These are phyloP conservation scores for Coelastrella sp. DNA, from an alignment of 139 green algal genomes.

Conservation along the genomic window DNA sequence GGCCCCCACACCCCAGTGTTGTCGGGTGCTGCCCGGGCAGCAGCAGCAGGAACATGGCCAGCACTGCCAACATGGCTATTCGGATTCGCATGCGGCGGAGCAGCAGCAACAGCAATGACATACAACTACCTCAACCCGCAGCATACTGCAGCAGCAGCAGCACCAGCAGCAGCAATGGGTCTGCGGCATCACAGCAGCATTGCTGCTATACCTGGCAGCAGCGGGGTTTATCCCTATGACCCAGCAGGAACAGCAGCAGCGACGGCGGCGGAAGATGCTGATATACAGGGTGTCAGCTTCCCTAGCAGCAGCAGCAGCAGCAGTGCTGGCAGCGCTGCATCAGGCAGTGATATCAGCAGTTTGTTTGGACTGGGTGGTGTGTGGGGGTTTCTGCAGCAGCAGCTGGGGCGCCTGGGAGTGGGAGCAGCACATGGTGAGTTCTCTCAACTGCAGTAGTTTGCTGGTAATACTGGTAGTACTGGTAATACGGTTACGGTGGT, in stretches of 20 bases:
- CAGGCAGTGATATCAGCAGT: neutral
- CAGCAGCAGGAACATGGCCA: constrained; percentile 32
- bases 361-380: neutral
- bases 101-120: constrained; percentile 33
- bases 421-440: constrained; percentile 20
- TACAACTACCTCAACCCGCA: constrained; percentile 38
- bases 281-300: neutral
- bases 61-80: constrained; percentile 36
- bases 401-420: neutral
- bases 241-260: constrained; percentile 3
- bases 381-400: neutral
- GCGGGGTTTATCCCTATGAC: neutral
- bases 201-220: too few relatives aligned
- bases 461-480: too few relatives aligned
- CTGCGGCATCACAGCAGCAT: neutral
- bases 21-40: neutral
- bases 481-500: too few relatives aligned
- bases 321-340: neutral
- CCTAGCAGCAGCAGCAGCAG: constrained; percentile 18
- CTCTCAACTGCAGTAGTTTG: too few relatives aligned
- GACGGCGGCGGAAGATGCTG: constrained; percentile 1
- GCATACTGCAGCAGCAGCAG: constrained; percentile 14
- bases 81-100: constrained; percentile 27
- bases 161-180: neutral
- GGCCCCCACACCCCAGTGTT: neutral